phyloP scores from a whole-genome alignment of 1,284 basidiomycete species.

The Tilletia setariae region DNA sequence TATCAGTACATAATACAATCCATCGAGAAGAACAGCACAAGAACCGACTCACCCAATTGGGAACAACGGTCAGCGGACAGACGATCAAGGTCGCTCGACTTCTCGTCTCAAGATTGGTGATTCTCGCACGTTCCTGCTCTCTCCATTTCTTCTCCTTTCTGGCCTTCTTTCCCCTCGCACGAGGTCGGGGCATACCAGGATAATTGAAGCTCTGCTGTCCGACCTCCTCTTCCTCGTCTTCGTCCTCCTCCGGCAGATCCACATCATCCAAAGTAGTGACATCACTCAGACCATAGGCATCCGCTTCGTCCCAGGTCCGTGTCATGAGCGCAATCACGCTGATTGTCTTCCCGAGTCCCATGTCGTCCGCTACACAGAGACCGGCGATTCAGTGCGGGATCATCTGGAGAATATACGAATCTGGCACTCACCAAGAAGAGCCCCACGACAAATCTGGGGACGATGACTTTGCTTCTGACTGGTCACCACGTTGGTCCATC shows the following conservation, averaged over 20 bases:
- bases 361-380: conserved; percentile 54
- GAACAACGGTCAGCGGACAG: conserved; percentile 91
- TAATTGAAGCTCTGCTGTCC: conserved; percentile 20
- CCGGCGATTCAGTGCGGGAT: neutral
- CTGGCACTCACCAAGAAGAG: conserved; percentile 63
- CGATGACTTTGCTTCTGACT: conserved; percentile 68
- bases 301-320: conserved; percentile 71
- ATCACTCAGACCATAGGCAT: conserved; percentile 62
- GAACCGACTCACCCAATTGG: conserved; percentile 68
- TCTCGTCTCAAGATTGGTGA: conserved; percentile 52
- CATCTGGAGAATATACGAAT: too few relatives aligned
- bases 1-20: neutral
- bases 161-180: conserved; percentile 56
- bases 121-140: conserved; percentile 29
- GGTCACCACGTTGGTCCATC: conserved; percentile 70
- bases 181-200: conserved; percentile 26
- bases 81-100: conserved; percentile 92
- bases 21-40: neutral
- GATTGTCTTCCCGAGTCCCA: conserved; percentile 98
- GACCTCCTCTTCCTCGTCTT: conserved; percentile 18
- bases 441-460: conserved; percentile 71
- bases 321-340: conserved; percentile 86
- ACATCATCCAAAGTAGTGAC: conserved; percentile 12
- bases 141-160: conserved; percentile 63
- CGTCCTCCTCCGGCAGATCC: conserved; percentile 18